phyloP scores from a whole-genome alignment of 2,329 filamentous ascomycete species.

The Ploettnerulaceae sp. region DNA sequence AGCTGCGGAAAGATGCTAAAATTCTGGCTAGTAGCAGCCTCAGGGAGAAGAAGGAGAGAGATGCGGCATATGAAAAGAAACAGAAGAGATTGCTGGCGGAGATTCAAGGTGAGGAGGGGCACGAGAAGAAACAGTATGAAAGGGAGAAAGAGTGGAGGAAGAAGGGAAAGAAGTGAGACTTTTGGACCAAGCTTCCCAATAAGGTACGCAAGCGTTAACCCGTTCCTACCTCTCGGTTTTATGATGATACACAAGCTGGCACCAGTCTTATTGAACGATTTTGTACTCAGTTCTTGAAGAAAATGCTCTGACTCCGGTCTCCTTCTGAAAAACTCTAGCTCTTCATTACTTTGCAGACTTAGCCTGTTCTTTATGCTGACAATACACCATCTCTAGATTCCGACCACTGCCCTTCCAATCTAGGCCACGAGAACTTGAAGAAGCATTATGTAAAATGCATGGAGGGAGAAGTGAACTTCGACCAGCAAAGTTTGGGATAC shows the following conservation, averaged over 20 bases:
- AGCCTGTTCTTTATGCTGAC: too few species aligned
- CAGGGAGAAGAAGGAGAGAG: constrained; percentile 86
- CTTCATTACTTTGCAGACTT: not conserved
- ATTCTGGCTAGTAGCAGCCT: constrained; percentile 91
- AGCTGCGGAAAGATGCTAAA: constrained; percentile 89
- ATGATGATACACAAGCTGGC: constrained; percentile 32
- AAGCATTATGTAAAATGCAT: too few species aligned
- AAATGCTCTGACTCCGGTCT: constrained; percentile 29
- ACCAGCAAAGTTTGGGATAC: too few species aligned
- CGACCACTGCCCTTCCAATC: too few species aligned
- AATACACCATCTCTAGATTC: too few species aligned
- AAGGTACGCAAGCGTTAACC: constrained; percentile 13
- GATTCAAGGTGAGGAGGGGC: constrained; percentile 91
- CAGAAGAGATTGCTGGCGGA: constrained; percentile 87
- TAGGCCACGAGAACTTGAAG: too few species aligned
- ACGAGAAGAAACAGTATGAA: constrained; percentile 83
- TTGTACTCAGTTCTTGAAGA: constrained; percentile 29
- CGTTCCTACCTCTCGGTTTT: not conserved
- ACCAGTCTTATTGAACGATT: constrained; percentile 29
- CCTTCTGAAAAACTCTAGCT: constrained; percentile 18
- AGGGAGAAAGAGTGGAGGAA: constrained; percentile 75
- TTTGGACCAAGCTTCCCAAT: too few species aligned
- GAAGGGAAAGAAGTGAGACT: constrained; percentile 51
- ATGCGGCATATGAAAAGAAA: constrained; percentile 94
- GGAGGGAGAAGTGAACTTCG: too few species aligned